A percentile compares a stretch with the other conserved stretches of the same genome.
Conservation (phyloP, 2,329 filamentous ascomycete genomes). For the Neonectria sp. region DNA sequence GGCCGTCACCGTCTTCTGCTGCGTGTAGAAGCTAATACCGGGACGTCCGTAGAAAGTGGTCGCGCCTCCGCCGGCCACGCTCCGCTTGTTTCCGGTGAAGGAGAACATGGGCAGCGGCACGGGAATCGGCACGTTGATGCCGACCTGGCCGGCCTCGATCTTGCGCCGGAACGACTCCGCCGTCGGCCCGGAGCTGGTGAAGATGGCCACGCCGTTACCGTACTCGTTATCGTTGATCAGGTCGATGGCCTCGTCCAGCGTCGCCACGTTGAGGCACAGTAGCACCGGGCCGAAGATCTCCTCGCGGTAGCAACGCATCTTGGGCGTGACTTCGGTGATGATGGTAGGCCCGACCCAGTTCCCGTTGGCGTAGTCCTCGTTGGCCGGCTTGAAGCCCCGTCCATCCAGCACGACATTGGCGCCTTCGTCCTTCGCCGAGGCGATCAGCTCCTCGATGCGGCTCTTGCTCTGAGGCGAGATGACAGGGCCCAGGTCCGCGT, state of each 20-base stretch:
- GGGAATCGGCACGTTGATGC: conserved; percentile 47
- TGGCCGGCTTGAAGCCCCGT: conserved; percentile 37
- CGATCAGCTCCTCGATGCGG: conserved; percentile 41
- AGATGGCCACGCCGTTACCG: conserved; percentile 55
- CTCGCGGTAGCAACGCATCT: conserved; percentile 54
- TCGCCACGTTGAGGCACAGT: conserved; percentile 52
- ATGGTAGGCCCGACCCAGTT: conserved; percentile 64
- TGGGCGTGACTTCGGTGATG: conserved; percentile 51
- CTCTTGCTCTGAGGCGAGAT: conserved; percentile 40
- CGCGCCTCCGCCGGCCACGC: conserved; percentile 76
- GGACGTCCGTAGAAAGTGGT: conserved; percentile 82
- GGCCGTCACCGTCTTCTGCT: conserved; percentile 79
- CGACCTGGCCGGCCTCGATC: conserved; percentile 48
- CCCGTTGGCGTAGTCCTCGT: conserved; percentile 41
- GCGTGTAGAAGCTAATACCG: conserved; percentile 79
- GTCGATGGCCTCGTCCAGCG: conserved; percentile 53
- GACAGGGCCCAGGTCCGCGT: conserved; percentile 42
- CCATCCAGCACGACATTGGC: conserved; percentile 43
- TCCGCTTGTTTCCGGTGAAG: conserved; percentile 68
- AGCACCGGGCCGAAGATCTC: conserved; percentile 57
- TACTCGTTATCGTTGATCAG: conserved; percentile 51
- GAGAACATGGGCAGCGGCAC: conserved; percentile 48
- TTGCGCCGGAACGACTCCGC: conserved; percentile 51
- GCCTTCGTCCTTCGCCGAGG: conserved; percentile 39
- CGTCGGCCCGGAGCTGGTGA: conserved; percentile 50